Conservation (phyloP, 805 yeast genomes). For the Kodamaea restingae region DNA sequence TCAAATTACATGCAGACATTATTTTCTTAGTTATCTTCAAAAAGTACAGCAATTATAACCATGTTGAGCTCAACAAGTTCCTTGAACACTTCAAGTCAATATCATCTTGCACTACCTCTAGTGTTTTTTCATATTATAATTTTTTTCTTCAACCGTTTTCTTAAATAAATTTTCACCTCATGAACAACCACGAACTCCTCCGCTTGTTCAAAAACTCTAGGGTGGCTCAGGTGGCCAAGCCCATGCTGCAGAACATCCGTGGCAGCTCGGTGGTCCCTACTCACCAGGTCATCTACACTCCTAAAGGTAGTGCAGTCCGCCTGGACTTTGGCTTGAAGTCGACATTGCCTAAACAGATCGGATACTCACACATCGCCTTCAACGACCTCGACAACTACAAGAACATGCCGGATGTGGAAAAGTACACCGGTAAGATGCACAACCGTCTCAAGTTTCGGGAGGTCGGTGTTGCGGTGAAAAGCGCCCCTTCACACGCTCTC, state of each 20-base stretch:
- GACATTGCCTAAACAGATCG: constrained; percentile 59
- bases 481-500: constrained; percentile 26
- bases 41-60: too few species aligned
- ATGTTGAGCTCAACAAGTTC: too few species aligned
- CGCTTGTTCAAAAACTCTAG: constrained; percentile 37
- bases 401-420: constrained; percentile 68
- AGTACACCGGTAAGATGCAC: constrained; percentile 55
- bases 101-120: too few species aligned
- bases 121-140: not conserved
- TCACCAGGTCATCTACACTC: constrained; percentile 70
- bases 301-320: constrained; percentile 57
- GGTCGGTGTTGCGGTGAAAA: constrained; percentile 49
- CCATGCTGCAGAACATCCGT: constrained; percentile 31
- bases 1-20: too few species aligned
- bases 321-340: constrained; percentile 77
- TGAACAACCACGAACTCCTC: constrained; percentile 31
- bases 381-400: constrained; percentile 66
- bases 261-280: constrained; percentile 46
- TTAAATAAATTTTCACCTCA: constrained; percentile 5
- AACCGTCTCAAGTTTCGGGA: constrained; percentile 67
- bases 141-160: not conserved
- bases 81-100: too few species aligned
- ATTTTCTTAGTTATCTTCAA: too few species aligned
- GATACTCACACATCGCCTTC: constrained; percentile 55
- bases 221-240: constrained; percentile 44